These are phyloP conservation scores for Tylopilus sp. DNA, from an alignment of 1,284 basidiomycete species.

Conservation along the genomic window DNA sequence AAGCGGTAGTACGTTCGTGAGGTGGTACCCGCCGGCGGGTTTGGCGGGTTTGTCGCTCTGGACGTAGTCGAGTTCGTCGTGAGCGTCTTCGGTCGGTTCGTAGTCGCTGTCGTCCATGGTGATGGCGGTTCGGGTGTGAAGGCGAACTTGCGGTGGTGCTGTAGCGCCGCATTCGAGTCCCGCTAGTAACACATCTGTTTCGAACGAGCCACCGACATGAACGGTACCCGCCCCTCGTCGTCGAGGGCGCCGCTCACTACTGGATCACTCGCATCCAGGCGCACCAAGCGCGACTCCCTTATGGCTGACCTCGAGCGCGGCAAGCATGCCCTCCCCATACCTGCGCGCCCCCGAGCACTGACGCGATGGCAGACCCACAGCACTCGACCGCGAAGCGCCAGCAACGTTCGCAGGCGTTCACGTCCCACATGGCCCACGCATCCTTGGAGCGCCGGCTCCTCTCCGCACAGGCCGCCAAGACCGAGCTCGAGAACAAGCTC, in stretches of 20 bases:
- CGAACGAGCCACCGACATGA: constrained; percentile 5
- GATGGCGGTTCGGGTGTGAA: too few species aligned
- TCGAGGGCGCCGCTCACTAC: constrained; percentile 11
- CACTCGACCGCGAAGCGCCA: constrained; percentile 58
- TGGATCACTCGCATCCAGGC: constrained; percentile 18
- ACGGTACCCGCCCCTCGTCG: constrained; percentile 12
- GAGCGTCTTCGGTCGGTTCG: constrained; percentile 16
- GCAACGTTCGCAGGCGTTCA: constrained; percentile 56
- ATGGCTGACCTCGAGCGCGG: constrained; percentile 65
- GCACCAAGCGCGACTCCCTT: constrained; percentile 54
- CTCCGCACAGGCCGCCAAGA: constrained; percentile 51
- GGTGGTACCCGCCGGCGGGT: constrained; percentile 38
- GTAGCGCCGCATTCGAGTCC: too few species aligned
- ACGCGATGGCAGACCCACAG: constrained; percentile 47
- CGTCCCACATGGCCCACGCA: constrained; percentile 53
- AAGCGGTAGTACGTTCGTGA: constrained; percentile 54
- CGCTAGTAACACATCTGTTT: neutral
- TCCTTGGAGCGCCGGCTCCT: constrained; percentile 60
- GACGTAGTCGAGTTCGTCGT: constrained; percentile 19
- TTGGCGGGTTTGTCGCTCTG: constrained; percentile 17
- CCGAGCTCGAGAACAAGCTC: constrained; percentile 61
- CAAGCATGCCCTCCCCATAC: constrained; percentile 19
- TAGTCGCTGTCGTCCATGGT: constrained; percentile 18
- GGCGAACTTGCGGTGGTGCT: too few species aligned
- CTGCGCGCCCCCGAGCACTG: neutral